Evolutionary conservation across 192 early-diverging fungal species (phyloP).

Genomic region (Linnemannia exigua): DNA sequence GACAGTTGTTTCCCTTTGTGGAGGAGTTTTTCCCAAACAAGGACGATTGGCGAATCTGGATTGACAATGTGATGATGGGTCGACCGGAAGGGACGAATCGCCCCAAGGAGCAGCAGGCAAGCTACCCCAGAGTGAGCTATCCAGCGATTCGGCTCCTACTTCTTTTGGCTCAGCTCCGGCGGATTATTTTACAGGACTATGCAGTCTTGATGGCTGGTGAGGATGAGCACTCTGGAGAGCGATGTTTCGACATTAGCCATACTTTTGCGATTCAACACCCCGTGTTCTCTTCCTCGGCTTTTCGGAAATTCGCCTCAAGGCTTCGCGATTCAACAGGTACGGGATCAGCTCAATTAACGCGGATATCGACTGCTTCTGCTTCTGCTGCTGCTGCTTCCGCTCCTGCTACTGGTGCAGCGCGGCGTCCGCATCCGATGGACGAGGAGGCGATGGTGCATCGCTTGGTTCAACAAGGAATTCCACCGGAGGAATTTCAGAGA

Average conservation of each 20-base stretch:
- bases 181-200: constrained; percentile 26
- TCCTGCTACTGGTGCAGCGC: not conserved
- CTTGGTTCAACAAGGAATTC: not conserved
- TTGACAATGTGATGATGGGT: constrained; percentile 21
- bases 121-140: not conserved
- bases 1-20: constrained; percentile 10
- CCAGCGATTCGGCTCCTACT: not conserved
- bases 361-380: not conserved
- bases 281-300: not conserved
- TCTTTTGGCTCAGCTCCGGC: constrained; percentile 17
- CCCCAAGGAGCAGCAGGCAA: not conserved
- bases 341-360: not conserved
- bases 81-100: not conserved
- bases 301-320: not conserved
- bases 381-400: not conserved
- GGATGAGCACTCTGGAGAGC: not conserved
- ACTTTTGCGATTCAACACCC: not conserved
- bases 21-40: not conserved
- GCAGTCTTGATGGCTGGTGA: not conserved
- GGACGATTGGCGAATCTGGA: not conserved
- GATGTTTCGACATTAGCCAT: not conserved
- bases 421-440: not conserved
- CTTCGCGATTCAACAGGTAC: not conserved
- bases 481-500: not conserved
- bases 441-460: not conserved